Percentiles rank a stretch among this genome's conserved stretches.
Conservation (phyloP, 768 basidiomycete genomes). For the Serpula lacrymans region DNA sequence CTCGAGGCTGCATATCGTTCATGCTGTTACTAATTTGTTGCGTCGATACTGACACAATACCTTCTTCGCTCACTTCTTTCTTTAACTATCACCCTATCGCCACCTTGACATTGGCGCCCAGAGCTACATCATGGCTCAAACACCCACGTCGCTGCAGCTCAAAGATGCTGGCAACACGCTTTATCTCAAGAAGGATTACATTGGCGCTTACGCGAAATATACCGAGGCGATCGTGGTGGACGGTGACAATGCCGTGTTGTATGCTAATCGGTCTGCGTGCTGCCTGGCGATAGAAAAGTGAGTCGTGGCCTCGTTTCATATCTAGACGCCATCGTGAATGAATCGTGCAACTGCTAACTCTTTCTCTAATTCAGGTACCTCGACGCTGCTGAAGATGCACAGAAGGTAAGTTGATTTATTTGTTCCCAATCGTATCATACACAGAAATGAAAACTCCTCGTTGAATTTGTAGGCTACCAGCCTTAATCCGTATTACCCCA, state of each 20-base stretch:
- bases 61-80: too few relatives aligned
- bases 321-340: too few relatives aligned
- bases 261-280: neutral
- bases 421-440: neutral
- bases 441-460: neutral
- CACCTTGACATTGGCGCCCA: neutral
- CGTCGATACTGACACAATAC: too few relatives aligned
- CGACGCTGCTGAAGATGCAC: slow-evolving; percentile 5
- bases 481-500: slow-evolving; percentile 37
- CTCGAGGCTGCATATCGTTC: too few relatives aligned
- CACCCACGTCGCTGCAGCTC: slow-evolving; percentile 14
- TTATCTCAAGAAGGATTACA: slow-evolving; percentile 30
- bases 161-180: slow-evolving; percentile 42
- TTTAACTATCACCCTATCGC: too few relatives aligned
- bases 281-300: slow-evolving; percentile 18
- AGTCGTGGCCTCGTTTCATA: too few relatives aligned
- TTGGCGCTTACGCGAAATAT: slow-evolving; percentile 37
- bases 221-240: slow-evolving; percentile 38
- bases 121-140: too few relatives aligned
- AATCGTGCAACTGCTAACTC: neutral
- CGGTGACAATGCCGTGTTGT: slow-evolving; percentile 14
- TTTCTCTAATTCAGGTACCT: slow-evolving; percentile 1
- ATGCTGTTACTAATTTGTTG: too few relatives aligned
- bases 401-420: neutral
- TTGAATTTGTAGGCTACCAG: slow-evolving; percentile 28